Conservation (phyloP, 176 grass and related monocot species). For the Secale cereale region DNA sequence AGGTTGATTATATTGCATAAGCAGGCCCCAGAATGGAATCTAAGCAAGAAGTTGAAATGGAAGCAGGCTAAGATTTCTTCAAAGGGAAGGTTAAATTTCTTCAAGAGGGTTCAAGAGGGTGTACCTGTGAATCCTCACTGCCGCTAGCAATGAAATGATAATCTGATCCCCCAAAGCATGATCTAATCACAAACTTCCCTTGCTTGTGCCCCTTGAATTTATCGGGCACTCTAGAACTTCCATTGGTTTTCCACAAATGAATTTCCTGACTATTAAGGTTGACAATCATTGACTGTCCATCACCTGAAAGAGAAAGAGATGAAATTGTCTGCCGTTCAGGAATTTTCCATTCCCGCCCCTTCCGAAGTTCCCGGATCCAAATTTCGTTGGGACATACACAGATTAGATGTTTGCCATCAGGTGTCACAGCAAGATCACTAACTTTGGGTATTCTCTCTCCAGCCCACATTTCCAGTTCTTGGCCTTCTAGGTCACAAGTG, state of each 20-base stretch:
- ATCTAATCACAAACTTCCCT: slow-evolving; percentile 79
- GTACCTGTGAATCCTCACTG: slow-evolving; percentile 98
- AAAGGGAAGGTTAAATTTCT: background rate
- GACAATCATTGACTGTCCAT: slow-evolving; percentile 78
- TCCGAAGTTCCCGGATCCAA: slow-evolving; percentile 74
- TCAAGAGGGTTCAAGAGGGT: background rate
- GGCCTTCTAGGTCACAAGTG: slow-evolving; percentile 79
- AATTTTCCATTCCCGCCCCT: slow-evolving; percentile 69
- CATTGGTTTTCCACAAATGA: slow-evolving; percentile 80
- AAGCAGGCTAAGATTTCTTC: background rate
- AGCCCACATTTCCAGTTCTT: slow-evolving; percentile 71
- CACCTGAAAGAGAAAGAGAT: slow-evolving; percentile 77
- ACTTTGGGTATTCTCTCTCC: slow-evolving; percentile 97
- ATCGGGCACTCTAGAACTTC: slow-evolving; percentile 39
- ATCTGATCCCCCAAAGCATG: slow-evolving; percentile 89
- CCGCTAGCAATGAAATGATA: slow-evolving; percentile 84
- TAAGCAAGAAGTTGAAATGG: background rate
- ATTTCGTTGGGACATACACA: slow-evolving; percentile 71
- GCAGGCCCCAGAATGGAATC: background rate
- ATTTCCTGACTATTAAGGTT: slow-evolving; percentile 95
- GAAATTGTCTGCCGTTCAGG: slow-evolving; percentile 61
- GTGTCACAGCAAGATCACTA: slow-evolving; percentile 73
- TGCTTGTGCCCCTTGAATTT: slow-evolving; percentile 88
- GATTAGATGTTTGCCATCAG: slow-evolving; percentile 67
- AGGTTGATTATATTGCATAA: background rate